Evolutionary conservation across 345 rosid genomes (phyloP).

Genomic region (Acer yangbiense): DNA sequence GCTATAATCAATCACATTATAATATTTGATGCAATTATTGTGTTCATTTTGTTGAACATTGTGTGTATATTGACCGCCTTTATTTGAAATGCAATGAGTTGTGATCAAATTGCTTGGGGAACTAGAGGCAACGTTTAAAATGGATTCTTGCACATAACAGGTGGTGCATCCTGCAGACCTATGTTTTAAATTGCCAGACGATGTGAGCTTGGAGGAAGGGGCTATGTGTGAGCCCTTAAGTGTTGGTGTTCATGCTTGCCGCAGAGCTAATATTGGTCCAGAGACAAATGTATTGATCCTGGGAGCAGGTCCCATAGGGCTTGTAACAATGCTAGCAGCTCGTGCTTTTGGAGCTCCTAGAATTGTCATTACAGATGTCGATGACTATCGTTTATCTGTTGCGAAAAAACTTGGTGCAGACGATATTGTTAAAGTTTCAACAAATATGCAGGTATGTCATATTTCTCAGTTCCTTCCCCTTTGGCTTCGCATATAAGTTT

Average conservation of each 20-base stretch:
- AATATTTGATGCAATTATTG: background rate
- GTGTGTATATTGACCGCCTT: background rate
- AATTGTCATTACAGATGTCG: constrained; percentile 76
- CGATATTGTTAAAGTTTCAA: constrained; percentile 65
- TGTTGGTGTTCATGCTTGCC: constrained; percentile 94
- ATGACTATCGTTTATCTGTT: constrained; percentile 65
- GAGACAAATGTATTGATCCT: constrained; percentile 68
- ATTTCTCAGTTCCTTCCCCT: background rate
- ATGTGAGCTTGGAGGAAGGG: constrained; percentile 92
- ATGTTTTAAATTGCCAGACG: constrained; percentile 87
- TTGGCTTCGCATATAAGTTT: background rate
- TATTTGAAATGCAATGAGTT: background rate
- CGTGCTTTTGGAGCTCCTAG: constrained; percentile 89
- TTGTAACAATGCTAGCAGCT: constrained; percentile 84
- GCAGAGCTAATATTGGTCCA: constrained; percentile 75
- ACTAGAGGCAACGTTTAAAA: background rate
- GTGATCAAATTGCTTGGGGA: constrained; percentile 15
- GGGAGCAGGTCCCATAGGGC: constrained; percentile 97
- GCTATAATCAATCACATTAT: background rate
- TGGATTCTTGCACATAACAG: constrained; percentile 32
- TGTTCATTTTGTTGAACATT: background rate
- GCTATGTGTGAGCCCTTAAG: constrained; percentile 98
- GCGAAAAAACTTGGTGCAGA: constrained; percentile 79
- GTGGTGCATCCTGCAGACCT: constrained; percentile 92
- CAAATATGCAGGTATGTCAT: constrained; percentile 53